Evolutionary conservation across 352 stramenopile genomes (phyloP).

Genomic region (Phytopythium aichiense): DNA sequence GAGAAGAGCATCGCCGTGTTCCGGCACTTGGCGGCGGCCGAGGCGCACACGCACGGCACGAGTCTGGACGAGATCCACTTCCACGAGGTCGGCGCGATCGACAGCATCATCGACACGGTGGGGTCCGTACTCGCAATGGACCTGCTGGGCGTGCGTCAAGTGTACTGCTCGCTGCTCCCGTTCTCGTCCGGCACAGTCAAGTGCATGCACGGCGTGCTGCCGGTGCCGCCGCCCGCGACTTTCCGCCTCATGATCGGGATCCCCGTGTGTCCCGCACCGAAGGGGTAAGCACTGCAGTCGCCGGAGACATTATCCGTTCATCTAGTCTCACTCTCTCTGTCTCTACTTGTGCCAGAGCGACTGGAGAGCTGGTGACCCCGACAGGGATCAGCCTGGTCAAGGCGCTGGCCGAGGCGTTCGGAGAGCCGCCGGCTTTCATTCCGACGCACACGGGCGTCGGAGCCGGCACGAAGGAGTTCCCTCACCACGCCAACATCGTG

Average conservation of each 20-base stretch:
- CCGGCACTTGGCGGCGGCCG: constrained; percentile 88
- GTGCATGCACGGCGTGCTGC: constrained; percentile 94
- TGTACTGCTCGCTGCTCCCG: constrained; percentile 78
- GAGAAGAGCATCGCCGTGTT: constrained; percentile 90
- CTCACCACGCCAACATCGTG: constrained; percentile 88
- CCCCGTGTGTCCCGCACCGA: constrained; percentile 89
- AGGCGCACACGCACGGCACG: constrained; percentile 93
- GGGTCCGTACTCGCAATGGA: constrained; percentile 93
- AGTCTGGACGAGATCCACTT: constrained; percentile 94
- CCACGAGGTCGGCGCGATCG: constrained; percentile 96
- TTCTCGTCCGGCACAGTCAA: constrained; percentile 93
- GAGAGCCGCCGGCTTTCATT: constrained; percentile 72
- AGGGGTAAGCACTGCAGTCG: constrained; percentile 31
- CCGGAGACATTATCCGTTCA: not conserved
- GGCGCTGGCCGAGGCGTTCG: constrained; percentile 71
- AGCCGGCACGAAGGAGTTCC: constrained; percentile 89
- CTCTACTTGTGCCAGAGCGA: constrained; percentile 31
- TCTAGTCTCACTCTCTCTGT: not conserved
- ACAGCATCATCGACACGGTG: constrained; percentile 97
- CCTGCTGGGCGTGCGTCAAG: constrained; percentile 86
- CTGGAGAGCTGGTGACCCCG: constrained; percentile 94
- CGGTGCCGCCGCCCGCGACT: constrained; percentile 93
- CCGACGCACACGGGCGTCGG: constrained; percentile 73
- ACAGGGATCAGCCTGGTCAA: constrained; percentile 95
- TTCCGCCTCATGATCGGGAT: constrained; percentile 94